Base-by-base conservation (phyloP, 306 rosid species). In the Coriaria nepalensis region DNA sequence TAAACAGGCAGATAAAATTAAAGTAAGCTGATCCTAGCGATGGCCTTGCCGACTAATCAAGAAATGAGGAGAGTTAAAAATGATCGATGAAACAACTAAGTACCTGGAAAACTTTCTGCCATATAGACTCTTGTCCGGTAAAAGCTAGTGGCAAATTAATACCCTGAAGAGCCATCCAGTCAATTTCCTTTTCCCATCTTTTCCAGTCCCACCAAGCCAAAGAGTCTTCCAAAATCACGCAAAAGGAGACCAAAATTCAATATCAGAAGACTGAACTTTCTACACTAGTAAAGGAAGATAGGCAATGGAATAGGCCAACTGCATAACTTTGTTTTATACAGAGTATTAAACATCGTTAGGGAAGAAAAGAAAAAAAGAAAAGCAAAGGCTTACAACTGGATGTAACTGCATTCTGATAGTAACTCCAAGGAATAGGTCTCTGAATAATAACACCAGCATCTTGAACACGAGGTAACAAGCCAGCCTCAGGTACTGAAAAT, bases 91-190 rank as follows among this genome's bases (percentile, higher is more conserved):
- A n/a, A n/a, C n/a, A 15, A 63, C 59, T 61, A 49, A 62, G 40
- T 34, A 77, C 96, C 82, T 64, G 75, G 59, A 77, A 87, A 42
- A 87, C 96, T 67, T 77, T 82, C 73, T 59, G 86, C 96, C 96
- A 87, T 45, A 87, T 74, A 61, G 96, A 76, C 74, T 87, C 96
- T 65, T 87, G 96, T 50, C 96, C 96, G 2, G 96, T 82, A 57
- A 87, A 87, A 47, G 94, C 86, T 43, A 82, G 75, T 4, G 94
- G 96, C 65, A 87, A 62, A 60, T 87, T 87, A 60, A 87, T 64
- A 35, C 96, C 96, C 43, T 87, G 96, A 63, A 82, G 72, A 39
- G 94, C 96, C 96, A 87, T 87, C 96, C 93, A 79, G 67, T 87
- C 96, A 57, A 87, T 87, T 79, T 87, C 96, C 70, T 70, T 79